Evolutionary conservation across 108 stramenopile genomes (phyloP), one percentile per base, ranked within the genome.

Genomic region (Skeletonema potamos): DNA sequence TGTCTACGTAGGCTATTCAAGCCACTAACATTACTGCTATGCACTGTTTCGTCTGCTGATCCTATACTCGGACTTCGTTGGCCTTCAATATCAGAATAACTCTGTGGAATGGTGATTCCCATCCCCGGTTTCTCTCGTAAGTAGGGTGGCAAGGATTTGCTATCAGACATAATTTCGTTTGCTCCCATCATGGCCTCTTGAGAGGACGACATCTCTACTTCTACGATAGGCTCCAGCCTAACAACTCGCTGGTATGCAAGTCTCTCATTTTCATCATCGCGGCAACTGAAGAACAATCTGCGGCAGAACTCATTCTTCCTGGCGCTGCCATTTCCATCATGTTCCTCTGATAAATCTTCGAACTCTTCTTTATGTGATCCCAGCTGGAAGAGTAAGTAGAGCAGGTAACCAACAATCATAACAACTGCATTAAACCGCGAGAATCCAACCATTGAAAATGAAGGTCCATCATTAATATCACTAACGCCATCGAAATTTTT

Each of bases 311-410:
- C 62, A 59, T 84, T 84, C 36, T 33, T 70, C 34, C 58, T 62
- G 4, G 74, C 56, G 64, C 22, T 27, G 37, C 54, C 30, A 26
- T 62, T 41, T 17, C 33, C 33, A 33, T 72, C 41, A 8, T 65
- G 62, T 44, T 69, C 80, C 6, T 76, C 82, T 11, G 64, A 82
- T 2, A 75, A 73, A 48, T 95, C 91, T 27, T 95, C 94, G 70
- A 89, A 95, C 80, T 95, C 95, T 22, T 92, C 91, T 66, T 86
- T 86, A 74, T 93, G 92, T 26, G 89, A 90, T 28, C 88, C 88
- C 13, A 93, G 76, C 68, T 93, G 92, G 78, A 96, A 94, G 27
- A 90, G 27, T 9, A 96, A 67, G 62, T 88, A 96, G 36, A 81
- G 62, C 12, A 84, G 28, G 71, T 96, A 96, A 67, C 89, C 84